Base-by-base conservation (phyloP, 2,329 filamentous ascomycete genomes). In the Diatrype stigma region DNA sequence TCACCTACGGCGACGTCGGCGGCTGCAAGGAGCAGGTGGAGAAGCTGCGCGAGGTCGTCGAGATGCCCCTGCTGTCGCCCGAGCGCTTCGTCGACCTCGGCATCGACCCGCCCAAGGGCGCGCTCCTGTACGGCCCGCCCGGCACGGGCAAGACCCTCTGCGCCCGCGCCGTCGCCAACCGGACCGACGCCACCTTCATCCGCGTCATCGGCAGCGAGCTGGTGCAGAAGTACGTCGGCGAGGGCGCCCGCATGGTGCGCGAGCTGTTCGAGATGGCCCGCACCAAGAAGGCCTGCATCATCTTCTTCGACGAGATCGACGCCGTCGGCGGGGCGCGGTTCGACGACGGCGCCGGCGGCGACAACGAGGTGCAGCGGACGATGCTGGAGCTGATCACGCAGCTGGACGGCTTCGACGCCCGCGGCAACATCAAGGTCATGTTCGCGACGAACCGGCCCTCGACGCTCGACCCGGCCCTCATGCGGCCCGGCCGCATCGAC, bases 381-480 rank as follows among this genome's bases (percentile, higher is more conserved):
- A 97, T 97, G 93, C 75, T 97, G 79, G 93, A 97, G 69, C 80
- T 97, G 48, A 97, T 97, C 67, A 97, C 93, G 32, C 93, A 97
- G 72, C 80, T 97, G 45, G 93, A 97, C 66, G 93, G 93, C 56
- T 97, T 97, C 76, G 93, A 97, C 67, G 89, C 91, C 46, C 82
- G 93, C 70, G 93, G 93, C 70, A 97, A 97, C 73, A 97, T 97
- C 80, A 97, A 97, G 75, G 93, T 97, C 73, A 97, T 97, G 93
- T 97, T 97, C 67, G 93, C 93, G 52, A 97, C 93, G 68, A 97
- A 97, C 80, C 82, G 93, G 70, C 93, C 93, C 3, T 96, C 91
- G 3, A 97, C 93, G 3, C 80, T 97, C 50, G 93, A 97, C 67
- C 93, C 93, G n/a, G 93, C 93, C 2, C 80, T 97, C 58, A 96